Base-by-base conservation (phyloP, 352 stramenopile genomes). In the Phytophthora pseudosyringae region DNA sequence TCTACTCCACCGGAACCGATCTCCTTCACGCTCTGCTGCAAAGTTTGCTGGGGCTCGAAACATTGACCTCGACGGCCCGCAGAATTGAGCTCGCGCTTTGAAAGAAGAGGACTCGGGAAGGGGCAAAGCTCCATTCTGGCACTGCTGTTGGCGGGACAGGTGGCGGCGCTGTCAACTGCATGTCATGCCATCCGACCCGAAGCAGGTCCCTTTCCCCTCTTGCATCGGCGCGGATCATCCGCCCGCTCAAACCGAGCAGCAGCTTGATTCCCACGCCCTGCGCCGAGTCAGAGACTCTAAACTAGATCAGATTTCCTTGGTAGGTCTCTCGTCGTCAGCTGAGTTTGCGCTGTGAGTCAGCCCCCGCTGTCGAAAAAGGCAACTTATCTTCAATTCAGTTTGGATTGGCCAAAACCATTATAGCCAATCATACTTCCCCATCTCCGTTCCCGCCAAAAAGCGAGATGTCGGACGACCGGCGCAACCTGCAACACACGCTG, bases 401-500 rank as follows among this genome's bases (percentile, higher is more conserved):
- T 7, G 6, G 31, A 35, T 35, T 35, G 10, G 10, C 10, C 10
- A 35, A 35, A 35, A 11, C 3, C 31, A 46, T 31, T n/a, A 29
- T 10, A 31, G 29, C 16, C 40, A 46, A 46, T 46, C 40, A 29
- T n/a, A 4, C 4, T 28, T 29, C 39, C 10, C n/a, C 16, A 45
- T 45, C 39, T 28, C 3, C 16, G 2, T 45, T 45, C 39, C 16
- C 40, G n/a, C 40, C 40, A 46, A 46, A 46, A 46, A 11, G 12
- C 16, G 26, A 40, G 18, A 71, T 73, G 69, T 45, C 53, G 9
- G 41, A 16, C 5, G 25, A 43, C 26, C 29, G 49, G 7, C 25
- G 18, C 16, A 81, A 86, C 59, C 65, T 91, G 51, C 85, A 93
- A 64, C 63, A 59, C 47, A 68, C 76, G 31, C 48, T 84, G 50